Evolutionary conservation across 257 asterid genomes (phyloP).

Genomic region (Petrea volubilis): DNA sequence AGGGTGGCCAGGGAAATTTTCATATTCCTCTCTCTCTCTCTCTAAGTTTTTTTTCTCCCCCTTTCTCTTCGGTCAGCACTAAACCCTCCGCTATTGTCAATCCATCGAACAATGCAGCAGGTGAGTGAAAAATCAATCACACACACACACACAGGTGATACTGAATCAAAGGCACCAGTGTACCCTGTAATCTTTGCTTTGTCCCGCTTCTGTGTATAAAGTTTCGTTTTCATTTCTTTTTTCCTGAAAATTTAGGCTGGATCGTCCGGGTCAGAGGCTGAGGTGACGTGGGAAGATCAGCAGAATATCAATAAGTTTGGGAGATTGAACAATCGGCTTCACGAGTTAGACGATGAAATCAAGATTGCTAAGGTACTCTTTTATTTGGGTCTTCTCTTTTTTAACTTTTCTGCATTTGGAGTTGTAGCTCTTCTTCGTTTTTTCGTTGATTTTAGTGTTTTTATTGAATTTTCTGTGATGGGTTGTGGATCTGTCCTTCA

Average conservation of each 20-base stretch:
- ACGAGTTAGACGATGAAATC: slow-evolving; percentile 91
- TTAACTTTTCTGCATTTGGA: not conserved
- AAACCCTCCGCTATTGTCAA: slow-evolving; percentile 19
- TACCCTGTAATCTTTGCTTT: not conserved
- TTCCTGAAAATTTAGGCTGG: slow-evolving; percentile 50
- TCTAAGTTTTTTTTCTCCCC: not conserved
- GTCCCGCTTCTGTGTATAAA: not conserved
- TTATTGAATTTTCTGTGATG: not conserved
- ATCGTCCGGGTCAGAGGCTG: slow-evolving; percentile 66
- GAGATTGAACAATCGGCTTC: slow-evolving; percentile 82
- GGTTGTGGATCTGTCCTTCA: not conserved
- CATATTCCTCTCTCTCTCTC: not conserved
- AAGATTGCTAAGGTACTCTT: slow-evolving; percentile 71
- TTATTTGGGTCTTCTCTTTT: not conserved
- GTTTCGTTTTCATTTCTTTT: not conserved
- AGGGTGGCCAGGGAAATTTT: not conserved
- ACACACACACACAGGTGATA: not conserved
- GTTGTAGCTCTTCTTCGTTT: not conserved
- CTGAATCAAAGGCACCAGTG: not conserved
- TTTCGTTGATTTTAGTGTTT: not conserved
- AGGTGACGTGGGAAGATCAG: slow-evolving; percentile 98
- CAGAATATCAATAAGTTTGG: slow-evolving; percentile 93
- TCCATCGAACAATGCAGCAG: slow-evolving; percentile 44
- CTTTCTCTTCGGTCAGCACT: not conserved
- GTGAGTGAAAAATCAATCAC: slow-evolving; percentile 20